Evolutionary conservation across 345 rosid genomes (phyloP).

Genomic region (Aquilaria sinensis): DNA sequence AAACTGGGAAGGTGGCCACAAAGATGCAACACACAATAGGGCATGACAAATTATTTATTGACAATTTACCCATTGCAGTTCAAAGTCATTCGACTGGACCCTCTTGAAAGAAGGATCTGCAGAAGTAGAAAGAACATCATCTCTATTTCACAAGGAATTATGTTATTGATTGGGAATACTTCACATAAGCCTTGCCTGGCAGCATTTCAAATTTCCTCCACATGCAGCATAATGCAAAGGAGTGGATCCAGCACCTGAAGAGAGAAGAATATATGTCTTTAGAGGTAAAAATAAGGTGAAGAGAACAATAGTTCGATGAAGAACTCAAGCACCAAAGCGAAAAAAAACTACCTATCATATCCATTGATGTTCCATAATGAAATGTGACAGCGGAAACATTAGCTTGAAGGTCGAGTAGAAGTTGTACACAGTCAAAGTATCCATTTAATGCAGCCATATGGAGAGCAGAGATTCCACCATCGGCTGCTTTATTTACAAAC

Average conservation of each 20-base stretch:
- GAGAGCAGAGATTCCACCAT: slow-evolving; percentile 97
- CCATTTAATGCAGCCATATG: slow-evolving; percentile 98
- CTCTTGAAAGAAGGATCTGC: slow-evolving; percentile 85
- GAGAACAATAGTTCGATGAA: slow-evolving; percentile 4
- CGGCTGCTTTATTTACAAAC: slow-evolving; percentile 97
- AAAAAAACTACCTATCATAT: slow-evolving; percentile 69
- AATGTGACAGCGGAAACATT: slow-evolving; percentile 77
- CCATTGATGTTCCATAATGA: slow-evolving; percentile 98
- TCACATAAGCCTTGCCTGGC: slow-evolving; percentile 58
- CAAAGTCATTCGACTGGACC: slow-evolving; percentile 69
- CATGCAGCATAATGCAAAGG: slow-evolving; percentile 98
- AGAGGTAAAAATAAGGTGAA: background rate
- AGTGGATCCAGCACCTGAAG: slow-evolving; percentile 93
- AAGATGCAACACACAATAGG: slow-evolving; percentile 2
- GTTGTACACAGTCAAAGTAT: slow-evolving; percentile 91
- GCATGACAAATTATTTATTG: slow-evolving; percentile 4
- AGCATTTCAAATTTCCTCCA: slow-evolving; percentile 93
- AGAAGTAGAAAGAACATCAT: slow-evolving; percentile 14
- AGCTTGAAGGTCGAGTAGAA: slow-evolving; percentile 87
- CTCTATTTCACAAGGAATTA: slow-evolving; percentile 3
- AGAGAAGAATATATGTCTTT: slow-evolving; percentile 10
- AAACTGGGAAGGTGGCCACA: background rate
- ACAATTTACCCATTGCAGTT: slow-evolving; percentile 85
- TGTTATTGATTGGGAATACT: background rate
- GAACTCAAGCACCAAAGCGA: background rate